Conservation (phyloP, 208 protist genomes). For the Naegleria fowleri region DNA sequence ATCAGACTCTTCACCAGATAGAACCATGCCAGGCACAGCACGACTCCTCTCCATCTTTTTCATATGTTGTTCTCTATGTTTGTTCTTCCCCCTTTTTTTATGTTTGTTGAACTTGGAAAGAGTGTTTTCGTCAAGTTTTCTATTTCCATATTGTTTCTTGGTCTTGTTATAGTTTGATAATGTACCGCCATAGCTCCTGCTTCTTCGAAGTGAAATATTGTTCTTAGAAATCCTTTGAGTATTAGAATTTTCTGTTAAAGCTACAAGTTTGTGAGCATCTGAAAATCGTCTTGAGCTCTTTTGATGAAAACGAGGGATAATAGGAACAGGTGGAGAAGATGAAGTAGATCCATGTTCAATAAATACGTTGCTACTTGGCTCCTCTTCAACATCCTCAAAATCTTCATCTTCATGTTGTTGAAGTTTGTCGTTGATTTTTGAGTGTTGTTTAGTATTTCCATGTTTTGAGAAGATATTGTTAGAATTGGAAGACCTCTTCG, state of each 20-base stretch:
- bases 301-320: too few species aligned
- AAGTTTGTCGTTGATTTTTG: too few species aligned
- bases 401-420: too few species aligned
- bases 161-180: background rate
- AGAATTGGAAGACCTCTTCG: too few species aligned
- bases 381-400: too few species aligned
- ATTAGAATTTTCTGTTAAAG: background rate
- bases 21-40: background rate
- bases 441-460: too few species aligned
- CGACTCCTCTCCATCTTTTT: background rate
- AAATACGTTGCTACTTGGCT: too few species aligned
- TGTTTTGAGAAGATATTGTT: too few species aligned
- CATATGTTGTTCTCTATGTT: background rate
- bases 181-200: background rate
- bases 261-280: too few species aligned
- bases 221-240: background rate
- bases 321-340: background rate
- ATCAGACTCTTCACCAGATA: background rate
- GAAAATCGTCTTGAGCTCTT: too few species aligned
- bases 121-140: background rate
- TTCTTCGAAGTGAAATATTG: background rate
- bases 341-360: background rate
- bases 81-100: background rate
- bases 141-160: background rate
- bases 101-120: background rate